Evolutionary conservation across 345 rosid genomes (phyloP).

Genomic region (Eucalyptus regnans): DNA sequence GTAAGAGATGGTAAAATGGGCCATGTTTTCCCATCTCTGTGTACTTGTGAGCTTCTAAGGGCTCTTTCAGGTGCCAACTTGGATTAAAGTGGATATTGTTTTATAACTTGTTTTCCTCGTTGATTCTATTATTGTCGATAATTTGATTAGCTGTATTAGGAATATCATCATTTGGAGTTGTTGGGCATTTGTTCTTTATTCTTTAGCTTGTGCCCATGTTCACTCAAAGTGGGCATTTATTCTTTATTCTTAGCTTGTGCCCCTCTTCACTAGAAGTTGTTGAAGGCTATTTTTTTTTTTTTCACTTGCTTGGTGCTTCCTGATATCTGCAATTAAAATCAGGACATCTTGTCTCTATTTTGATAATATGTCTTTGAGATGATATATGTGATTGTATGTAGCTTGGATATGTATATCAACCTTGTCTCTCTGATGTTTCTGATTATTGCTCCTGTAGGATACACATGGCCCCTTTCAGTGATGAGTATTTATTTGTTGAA

Average conservation of each 20-base stretch:
- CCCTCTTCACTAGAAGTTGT: background rate
- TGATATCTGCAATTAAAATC: background rate
- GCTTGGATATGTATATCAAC: background rate
- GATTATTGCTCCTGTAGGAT: constrained; percentile 49
- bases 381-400: background rate
- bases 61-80: background rate
- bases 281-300: background rate
- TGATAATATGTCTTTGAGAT: background rate
- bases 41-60: background rate
- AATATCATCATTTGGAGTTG: background rate
- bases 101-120: background rate
- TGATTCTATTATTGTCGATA: background rate
- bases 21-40: background rate
- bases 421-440: background rate
- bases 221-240: background rate
- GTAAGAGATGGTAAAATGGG: background rate
- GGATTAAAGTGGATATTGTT: background rate
- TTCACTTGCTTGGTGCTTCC: background rate
- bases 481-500: constrained; percentile 91
- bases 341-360: background rate
- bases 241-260: background rate
- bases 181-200: background rate
- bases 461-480: constrained; percentile 98
- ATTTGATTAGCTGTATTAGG: background rate
- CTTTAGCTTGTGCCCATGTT: background rate